phyloP scores from a whole-genome alignment of 495 filamentous ascomycete species.

The Penicillium arizonense region DNA sequence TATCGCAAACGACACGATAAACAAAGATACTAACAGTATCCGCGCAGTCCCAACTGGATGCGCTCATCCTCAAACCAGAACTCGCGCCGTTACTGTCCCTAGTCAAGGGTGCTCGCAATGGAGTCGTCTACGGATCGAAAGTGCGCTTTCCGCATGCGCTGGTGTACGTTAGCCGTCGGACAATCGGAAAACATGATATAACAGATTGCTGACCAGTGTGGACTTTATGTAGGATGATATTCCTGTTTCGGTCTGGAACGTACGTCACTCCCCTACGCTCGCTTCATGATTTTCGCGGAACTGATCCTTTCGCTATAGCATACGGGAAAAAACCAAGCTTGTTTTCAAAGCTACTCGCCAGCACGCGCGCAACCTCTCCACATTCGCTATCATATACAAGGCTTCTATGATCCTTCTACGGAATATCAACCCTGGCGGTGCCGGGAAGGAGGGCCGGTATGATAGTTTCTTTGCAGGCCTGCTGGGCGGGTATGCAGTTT shows the following conservation, averaged over 20 bases:
- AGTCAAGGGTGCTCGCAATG: constrained; percentile 91
- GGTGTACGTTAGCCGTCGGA: constrained; percentile 57
- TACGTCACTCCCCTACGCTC: constrained; percentile 36
- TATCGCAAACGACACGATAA: constrained; percentile 6
- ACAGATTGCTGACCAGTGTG: constrained; percentile 7
- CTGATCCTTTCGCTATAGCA: constrained; percentile 35
- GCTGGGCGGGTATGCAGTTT: constrained; percentile 88
- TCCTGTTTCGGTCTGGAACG: constrained; percentile 91
- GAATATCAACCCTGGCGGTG: constrained; percentile 56
- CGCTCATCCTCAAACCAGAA: constrained; percentile 73
- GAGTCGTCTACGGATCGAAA: constrained; percentile 94
- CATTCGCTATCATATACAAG: constrained; percentile 91
- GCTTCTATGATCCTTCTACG: constrained; percentile 68
- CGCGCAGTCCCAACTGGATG: constrained; percentile 52
- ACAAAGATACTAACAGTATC: constrained; percentile 2
- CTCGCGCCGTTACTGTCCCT: constrained; percentile 81
- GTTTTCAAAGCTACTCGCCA: constrained; percentile 83
- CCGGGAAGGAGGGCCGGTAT: constrained; percentile 64
- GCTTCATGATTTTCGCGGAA: constrained; percentile 7
- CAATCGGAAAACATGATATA: background rate
- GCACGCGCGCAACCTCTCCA: constrained; percentile 88
- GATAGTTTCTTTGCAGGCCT: constrained; percentile 90
- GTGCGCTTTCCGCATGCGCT: constrained; percentile 97
- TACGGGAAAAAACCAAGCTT: constrained; percentile 74
- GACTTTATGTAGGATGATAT: constrained; percentile 66